Conservation (phyloP, 768 basidiomycete species). For the Mrakia frigida region DNA sequence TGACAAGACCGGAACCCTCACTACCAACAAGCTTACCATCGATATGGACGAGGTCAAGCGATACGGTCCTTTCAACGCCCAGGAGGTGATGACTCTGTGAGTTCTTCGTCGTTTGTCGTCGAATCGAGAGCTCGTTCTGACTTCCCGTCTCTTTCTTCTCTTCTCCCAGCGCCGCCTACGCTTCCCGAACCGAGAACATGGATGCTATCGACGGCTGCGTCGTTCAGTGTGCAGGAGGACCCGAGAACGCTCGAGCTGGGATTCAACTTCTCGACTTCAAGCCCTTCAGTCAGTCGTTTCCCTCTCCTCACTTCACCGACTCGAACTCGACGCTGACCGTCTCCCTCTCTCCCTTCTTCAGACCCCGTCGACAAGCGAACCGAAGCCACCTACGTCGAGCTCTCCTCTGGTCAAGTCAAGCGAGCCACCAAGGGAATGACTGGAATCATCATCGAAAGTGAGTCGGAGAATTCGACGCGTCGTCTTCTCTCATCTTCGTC, state of each 20-base stretch:
- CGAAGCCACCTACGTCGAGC: conserved; percentile 94
- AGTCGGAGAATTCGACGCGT: not conserved
- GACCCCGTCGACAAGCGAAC: conserved; percentile 98
- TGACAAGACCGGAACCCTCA: conserved; percentile 96
- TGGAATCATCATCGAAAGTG: conserved; percentile 64
- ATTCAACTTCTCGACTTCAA: conserved; percentile 98
- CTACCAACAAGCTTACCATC: conserved; percentile 99
- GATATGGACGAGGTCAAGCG: conserved; percentile 86
- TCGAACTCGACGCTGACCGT: too few species aligned
- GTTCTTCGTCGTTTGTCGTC: not conserved
- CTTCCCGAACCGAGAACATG: conserved; percentile 97
- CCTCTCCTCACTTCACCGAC: not conserved
- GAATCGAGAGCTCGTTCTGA: not conserved
- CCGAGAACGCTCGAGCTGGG: conserved; percentile 70
- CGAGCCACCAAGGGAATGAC: conserved; percentile 99
- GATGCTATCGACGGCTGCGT: conserved; percentile 92
- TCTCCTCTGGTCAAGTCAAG: conserved; percentile 90
- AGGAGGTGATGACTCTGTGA: conserved; percentile 78
- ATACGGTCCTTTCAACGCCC: conserved; percentile 79
- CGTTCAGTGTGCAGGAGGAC: conserved; percentile 69
- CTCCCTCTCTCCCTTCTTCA: not conserved
- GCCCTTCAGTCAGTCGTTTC: conserved; percentile 65
- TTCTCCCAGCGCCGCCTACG: conserved; percentile 68
- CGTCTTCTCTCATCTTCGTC: not conserved
- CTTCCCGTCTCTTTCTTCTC: not conserved